phyloP scores from a whole-genome alignment of 106 monocot species.

The Cymbidium sinense region DNA sequence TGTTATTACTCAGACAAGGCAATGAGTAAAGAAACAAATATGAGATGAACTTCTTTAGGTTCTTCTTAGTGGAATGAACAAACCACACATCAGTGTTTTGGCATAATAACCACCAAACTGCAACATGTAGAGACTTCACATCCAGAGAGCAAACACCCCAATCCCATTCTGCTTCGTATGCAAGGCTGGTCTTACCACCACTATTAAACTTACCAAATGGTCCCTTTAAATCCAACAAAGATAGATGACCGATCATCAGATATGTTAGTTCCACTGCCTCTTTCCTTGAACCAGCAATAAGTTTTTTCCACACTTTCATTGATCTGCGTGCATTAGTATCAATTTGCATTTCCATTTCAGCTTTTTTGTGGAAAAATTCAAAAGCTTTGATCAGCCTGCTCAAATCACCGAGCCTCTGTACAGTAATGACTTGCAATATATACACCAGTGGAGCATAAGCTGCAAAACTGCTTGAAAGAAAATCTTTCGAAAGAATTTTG shows the following conservation, averaged over 20 bases:
- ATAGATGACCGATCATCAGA: constrained; percentile 36
- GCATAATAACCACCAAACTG: constrained; percentile 73
- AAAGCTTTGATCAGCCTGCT: constrained; percentile 53
- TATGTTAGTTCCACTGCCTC: constrained; percentile 54
- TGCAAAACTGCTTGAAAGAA: constrained; percentile 19
- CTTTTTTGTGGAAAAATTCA: constrained; percentile 40
- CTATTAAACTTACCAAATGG: constrained; percentile 6
- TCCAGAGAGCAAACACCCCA: constrained; percentile 53
- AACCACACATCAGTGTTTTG: constrained; percentile 75
- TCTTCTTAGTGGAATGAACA: constrained; percentile 44
- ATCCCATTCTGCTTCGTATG: constrained; percentile 35
- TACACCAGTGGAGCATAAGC: constrained; percentile 42
- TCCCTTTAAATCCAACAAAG: constrained; percentile 13
- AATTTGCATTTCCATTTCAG: constrained; percentile 10
- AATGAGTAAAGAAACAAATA: constrained; percentile 37
- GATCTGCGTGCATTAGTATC: constrained; percentile 6
- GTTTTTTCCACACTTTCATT: constrained; percentile 24
- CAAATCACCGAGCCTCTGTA: constrained; percentile 70
- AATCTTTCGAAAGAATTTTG: constrained; percentile 19
- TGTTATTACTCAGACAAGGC: constrained; percentile 9
- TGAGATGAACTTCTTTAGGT: constrained; percentile 49
- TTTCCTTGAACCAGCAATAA: constrained; percentile 16
- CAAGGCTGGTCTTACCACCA: neutral
- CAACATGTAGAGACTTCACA: constrained; percentile 44
- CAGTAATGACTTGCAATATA: constrained; percentile 44